A percentile compares a stretch with the other conserved stretches of the same genome.
Evolutionary conservation across 192 early-diverging fungal genomes (phyloP).

Genomic region (Coemansia sp.): DNA sequence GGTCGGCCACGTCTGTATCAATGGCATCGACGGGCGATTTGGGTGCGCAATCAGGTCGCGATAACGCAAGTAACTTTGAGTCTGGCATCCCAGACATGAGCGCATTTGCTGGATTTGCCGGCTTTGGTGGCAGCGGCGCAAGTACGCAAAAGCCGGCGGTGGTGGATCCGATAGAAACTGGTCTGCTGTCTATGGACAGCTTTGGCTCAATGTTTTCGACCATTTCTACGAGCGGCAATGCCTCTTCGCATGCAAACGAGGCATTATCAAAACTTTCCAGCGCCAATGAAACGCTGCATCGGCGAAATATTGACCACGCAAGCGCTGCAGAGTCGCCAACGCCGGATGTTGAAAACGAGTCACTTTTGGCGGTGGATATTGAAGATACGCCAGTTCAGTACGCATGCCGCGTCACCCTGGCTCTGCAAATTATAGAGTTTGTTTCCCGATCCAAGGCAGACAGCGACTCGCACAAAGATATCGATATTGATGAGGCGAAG

Average conservation of each 20-base stretch:
- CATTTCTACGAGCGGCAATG: background rate
- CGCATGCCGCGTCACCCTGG: slow-evolving; percentile 46
- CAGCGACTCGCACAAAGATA: background rate
- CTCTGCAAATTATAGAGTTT: slow-evolving; percentile 50
- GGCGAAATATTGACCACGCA: background rate
- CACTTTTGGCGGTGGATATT: slow-evolving; percentile 37
- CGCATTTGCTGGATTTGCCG: slow-evolving; percentile 29
- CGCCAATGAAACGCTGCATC: background rate
- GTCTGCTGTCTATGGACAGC: slow-evolving; percentile 33
- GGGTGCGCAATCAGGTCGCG: background rate
- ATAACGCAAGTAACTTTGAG: background rate
- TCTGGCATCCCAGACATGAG: slow-evolving; percentile 32
- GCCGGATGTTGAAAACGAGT: slow-evolving; percentile 3
- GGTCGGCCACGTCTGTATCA: background rate
- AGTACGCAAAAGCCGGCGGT: background rate
- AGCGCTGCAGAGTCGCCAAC: background rate
- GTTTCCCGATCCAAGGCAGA: slow-evolving; percentile 6
- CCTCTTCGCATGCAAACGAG: background rate
- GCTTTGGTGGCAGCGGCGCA: slow-evolving; percentile 11
- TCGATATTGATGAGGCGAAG: slow-evolving; percentile 30
- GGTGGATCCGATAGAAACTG: slow-evolving; percentile 25
- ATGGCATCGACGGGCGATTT: background rate
- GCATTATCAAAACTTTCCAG: background rate
- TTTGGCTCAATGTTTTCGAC: slow-evolving; percentile 31
- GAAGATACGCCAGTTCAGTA: slow-evolving; percentile 54